These are phyloP conservation scores for Diacronema lutheri DNA, from an alignment of 78 protist genomes.

Conservation along the genomic window DNA sequence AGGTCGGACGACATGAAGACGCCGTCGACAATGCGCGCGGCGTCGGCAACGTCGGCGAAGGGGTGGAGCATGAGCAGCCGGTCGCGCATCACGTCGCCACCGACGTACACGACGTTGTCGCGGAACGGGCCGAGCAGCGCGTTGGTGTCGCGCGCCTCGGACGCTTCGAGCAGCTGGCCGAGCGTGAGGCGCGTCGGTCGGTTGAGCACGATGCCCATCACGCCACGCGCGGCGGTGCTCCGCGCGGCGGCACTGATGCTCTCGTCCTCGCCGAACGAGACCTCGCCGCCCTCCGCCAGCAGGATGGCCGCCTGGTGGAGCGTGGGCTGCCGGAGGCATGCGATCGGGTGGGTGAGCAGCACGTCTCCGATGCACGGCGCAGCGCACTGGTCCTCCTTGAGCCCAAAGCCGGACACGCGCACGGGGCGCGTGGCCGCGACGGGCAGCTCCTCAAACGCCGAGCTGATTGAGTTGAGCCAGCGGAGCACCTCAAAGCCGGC, in stretches of 20 bases:
- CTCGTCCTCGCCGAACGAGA: background rate
- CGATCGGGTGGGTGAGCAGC: background rate
- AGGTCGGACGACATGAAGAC: background rate
- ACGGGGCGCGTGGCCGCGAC: no score
- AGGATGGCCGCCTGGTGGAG: constrained; percentile 7
- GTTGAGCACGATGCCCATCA: background rate
- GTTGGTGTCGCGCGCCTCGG: no score
- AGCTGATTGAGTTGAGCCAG: background rate
- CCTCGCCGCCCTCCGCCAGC: background rate
- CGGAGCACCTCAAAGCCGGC: background rate
- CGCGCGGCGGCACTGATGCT: no score
- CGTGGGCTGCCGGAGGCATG: background rate
- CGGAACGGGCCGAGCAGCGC: background rate
- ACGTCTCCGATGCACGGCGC: background rate
- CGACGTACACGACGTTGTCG: background rate
- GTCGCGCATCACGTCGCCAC: background rate
- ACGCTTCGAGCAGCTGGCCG: no score
- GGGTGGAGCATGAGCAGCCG: background rate
- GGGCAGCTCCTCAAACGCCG: no score
- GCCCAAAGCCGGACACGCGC: no score
- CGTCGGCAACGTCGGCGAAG: background rate
- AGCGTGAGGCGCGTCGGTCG: background rate
- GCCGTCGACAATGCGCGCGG: background rate
- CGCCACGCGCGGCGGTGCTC: no score
- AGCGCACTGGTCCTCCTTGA: no score